A percentile compares a stretch with the other conserved stretches of the same genome.
Conservation (phyloP, 495 filamentous ascomycete genomes). For the Neurospora tetrasperma region DNA sequence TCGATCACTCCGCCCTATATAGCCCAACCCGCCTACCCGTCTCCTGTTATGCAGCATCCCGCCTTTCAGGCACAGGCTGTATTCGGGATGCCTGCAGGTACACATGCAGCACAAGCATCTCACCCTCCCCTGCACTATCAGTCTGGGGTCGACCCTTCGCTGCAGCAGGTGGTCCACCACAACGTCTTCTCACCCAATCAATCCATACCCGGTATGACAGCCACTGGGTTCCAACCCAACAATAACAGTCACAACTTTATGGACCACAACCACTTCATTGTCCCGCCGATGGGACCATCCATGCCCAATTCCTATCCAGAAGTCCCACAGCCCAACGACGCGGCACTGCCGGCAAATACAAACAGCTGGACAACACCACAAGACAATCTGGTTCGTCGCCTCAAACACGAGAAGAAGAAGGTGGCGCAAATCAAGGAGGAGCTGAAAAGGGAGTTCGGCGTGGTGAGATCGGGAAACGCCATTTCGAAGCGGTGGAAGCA, state of each 20-base stretch:
- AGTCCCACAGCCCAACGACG: neutral
- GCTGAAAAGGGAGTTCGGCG: neutral
- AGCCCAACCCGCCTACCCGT: neutral
- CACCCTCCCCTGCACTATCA: neutral
- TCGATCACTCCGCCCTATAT: neutral
- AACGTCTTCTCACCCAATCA: neutral
- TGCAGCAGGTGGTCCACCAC: neutral
- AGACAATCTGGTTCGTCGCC: neutral
- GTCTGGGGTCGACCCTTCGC: neutral
- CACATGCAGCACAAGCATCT: neutral
- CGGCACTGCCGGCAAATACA: neutral
- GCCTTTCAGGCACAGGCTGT: neutral
- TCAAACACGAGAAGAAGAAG: neutral
- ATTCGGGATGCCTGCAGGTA: neutral
- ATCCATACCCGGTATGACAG: neutral
- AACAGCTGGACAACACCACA: neutral
- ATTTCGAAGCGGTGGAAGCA: neutral
- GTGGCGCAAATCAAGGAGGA: neutral
- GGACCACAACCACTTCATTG: neutral
- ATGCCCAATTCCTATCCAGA: neutral
- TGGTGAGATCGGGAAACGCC: neutral
- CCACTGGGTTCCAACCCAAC: neutral
- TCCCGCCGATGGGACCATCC: neutral
- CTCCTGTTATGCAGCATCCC: neutral
- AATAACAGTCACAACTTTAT: neutral